Percentiles rank a stretch among this genome's conserved stretches.
These are phyloP conservation scores for Monilinia aucupariae DNA, from an alignment of 2,329 filamentous ascomycete genomes.

Conservation along the genomic window DNA sequence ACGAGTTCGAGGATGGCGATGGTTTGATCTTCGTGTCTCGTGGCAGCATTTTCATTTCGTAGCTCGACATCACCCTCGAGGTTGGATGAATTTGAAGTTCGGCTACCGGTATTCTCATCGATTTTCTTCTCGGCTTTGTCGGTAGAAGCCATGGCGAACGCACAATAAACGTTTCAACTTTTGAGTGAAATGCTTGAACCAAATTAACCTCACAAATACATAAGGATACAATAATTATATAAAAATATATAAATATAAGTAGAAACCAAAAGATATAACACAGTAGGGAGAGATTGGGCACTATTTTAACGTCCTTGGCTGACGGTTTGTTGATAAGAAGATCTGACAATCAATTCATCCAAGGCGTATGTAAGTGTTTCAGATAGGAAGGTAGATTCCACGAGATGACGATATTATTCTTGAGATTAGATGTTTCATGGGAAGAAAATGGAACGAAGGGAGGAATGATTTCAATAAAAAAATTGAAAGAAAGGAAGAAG, in stretches of 20 bases:
- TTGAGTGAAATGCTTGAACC: not conserved
- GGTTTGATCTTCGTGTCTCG: slow-evolving; percentile 17
- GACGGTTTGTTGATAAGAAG: slow-evolving; percentile 4
- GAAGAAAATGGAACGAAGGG: slow-evolving; percentile 4
- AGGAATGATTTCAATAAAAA: not conserved
- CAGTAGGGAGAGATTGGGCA: not conserved
- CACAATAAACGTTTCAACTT: slow-evolving; percentile 1
- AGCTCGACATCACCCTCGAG: slow-evolving; percentile 9
- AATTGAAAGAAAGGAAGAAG: not conserved
- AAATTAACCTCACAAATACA: no score
- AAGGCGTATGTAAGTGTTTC: not conserved
- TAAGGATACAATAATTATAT: no score
- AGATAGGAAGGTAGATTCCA: not conserved
- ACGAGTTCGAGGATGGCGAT: slow-evolving; percentile 29
- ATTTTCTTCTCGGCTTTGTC: slow-evolving; percentile 15
- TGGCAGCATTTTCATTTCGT: slow-evolving; percentile 11
- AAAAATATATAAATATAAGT: not conserved
- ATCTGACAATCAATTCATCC: slow-evolving; percentile 4
- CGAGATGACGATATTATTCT: not conserved
- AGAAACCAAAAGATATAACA: not conserved
- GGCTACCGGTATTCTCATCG: not conserved
- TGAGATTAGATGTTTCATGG: not conserved
- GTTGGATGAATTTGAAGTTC: slow-evolving; percentile 9
- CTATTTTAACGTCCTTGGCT: slow-evolving; percentile 17
- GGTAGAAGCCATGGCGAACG: slow-evolving; percentile 11